A percentile compares a stretch with the other conserved stretches of the same genome.
phyloP scores from a whole-genome alignment of 1,139 yeast genomes.

The Hanseniaspora uvarum region DNA sequence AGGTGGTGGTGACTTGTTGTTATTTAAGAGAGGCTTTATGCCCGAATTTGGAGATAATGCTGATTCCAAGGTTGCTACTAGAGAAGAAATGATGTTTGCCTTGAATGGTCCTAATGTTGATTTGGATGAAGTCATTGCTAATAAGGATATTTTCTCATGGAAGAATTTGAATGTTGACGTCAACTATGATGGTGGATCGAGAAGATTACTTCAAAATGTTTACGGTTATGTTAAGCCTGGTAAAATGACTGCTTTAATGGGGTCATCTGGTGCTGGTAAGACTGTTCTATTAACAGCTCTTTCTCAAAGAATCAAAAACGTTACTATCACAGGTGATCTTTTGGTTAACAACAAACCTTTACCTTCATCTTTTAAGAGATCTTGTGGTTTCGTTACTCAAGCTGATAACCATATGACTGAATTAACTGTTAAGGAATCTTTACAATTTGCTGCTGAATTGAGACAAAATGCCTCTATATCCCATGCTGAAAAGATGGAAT shows the following conservation, averaged over 20 bases:
- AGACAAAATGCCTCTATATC: conserved; percentile 46
- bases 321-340: conserved; percentile 56
- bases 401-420: conserved; percentile 53
- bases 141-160: conserved; percentile 45
- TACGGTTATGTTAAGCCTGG: conserved; percentile 63
- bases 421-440: conserved; percentile 51
- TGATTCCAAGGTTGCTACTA: conserved; percentile 36
- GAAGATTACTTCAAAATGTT: conserved; percentile 44
- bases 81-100: conserved; percentile 38
- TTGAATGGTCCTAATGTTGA: conserved; percentile 36
- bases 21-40: conserved; percentile 47
- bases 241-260: conserved; percentile 54
- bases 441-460: conserved; percentile 50
- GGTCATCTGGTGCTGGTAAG: conserved; percentile 63
- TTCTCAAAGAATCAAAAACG: conserved; percentile 50
- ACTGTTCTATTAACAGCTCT: conserved; percentile 52
- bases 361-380: conserved; percentile 45
- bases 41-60: conserved; percentile 37
- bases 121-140: conserved; percentile 32
- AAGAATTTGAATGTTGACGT: conserved; percentile 43
- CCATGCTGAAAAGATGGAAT: conserved; percentile 42
- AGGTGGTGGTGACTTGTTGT: conserved; percentile 49
- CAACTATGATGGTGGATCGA: conserved; percentile 41
- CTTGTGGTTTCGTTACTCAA: conserved; percentile 59
- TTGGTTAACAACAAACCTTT: conserved; percentile 48